Evolutionary conservation across 805 yeast species (phyloP), one percentile per base, ranked within the genome.

Genomic region (Metschnikowia picachoensis): DNA sequence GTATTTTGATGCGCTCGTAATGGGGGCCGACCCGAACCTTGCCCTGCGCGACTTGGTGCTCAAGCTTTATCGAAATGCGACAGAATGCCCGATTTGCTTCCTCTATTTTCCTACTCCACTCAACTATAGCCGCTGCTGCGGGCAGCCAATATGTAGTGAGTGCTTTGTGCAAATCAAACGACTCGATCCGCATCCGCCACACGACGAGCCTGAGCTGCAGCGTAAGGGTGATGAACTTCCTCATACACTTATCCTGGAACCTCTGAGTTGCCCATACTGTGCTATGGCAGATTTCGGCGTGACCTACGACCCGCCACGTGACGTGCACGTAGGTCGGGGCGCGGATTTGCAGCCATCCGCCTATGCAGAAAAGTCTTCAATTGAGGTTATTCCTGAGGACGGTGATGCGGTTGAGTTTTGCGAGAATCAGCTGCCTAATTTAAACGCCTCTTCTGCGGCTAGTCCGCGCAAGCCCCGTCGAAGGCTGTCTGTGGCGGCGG

Each of bases 91-190:
- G 9, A 92, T 92, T 53, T 92, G 99, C 61, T 92, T 92, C 62
- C 73, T 94, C 9, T 87, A 77, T 60, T 90, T 84, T 65, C 97
- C 98, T 1, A 74, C 78, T 27, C 78, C 80, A 56, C 65, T 91
- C 50, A 94, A 94, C 67, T 64, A 77, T 43, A 84, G 96, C 8
- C 74, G 95, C 37, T 92, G 99, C 65, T 92, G 99, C 64, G 78
- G 79, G 41, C 98, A 92, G 63, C 91, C 95, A 1, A 90, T 92
- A 16, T 94, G 99, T 67, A 78, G 96, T 2, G 98, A 92, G 66
- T 92, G 99, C 62, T 94, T 92, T 76, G 97, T 92, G 10, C 97
- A 92, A 65, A 90, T 92, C 62, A 89, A 87, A 64, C 77, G 99
- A 43, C 69, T 82, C 30, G 95, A 88, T 10, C 98, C 99, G 0